Evolutionary conservation across 495 filamentous ascomycete species (phyloP), one percentile per base, ranked within the genome.

Genomic region (Chaetomidium leptoderma): DNA sequence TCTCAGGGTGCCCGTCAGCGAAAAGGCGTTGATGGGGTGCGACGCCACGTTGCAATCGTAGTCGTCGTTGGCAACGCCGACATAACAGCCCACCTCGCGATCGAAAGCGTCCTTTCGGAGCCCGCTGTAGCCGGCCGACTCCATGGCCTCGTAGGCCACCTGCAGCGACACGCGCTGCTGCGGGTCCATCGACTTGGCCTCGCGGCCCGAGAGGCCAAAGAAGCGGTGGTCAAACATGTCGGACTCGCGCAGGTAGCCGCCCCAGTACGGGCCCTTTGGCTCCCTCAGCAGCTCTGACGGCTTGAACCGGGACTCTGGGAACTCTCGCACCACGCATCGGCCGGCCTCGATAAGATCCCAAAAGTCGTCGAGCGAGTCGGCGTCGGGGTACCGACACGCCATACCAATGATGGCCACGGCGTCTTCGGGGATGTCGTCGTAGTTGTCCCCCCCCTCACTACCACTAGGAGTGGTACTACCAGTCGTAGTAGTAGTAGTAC

Each of bases 131-230:
- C 63, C 91, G 46, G 83, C 80, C 62, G 62, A 57, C 65, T 92
- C 90, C 1, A 95, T 74, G 0, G 90, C 90, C 59, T 92, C 86
- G 63, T 91, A 92, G 0, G 87, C 87, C 37, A 83, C 88, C 39
- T 87, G 80, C 7, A 95, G 74, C 0, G 87, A 82, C 30, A 90
- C 70, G 23, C 90, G 82, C 63, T 91, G 89, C 64, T 89, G 88
- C 2, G 90, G 90, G 65, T 92, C 90, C 51, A 58, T 61, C 1
- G 47, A 39, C 6, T 86, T 84, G 33, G 89, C 84, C 44, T 85
- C 83, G 2, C 72, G 68, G 5, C 77, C 67, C 1, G 74, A 78
- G 19, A 83, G 77, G 5, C 72, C 72, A 68, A 87, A 87, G 71
- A 86, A 87, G 1, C 60, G 62, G 4, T 70, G 68, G 42, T 75